Percentiles rank a stretch among this genome's conserved stretches.
Conservation (phyloP, 2,329 filamentous ascomycete species). For the Fusarium sp. region DNA sequence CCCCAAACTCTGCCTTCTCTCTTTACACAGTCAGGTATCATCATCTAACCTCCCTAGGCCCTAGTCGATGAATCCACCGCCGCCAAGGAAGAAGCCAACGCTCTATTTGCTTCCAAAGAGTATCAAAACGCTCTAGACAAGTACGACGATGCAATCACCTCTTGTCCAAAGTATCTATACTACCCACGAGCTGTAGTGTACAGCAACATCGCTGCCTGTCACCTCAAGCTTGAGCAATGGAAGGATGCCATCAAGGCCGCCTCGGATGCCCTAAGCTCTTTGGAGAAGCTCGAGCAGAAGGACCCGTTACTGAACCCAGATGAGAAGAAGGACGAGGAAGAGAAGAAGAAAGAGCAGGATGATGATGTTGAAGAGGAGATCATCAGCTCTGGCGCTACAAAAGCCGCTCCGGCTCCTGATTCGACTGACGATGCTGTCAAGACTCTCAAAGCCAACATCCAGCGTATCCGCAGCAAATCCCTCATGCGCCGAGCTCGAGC, state of each 20-base stretch:
- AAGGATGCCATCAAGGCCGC: slow-evolving; percentile 83
- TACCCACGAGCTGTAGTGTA: slow-evolving; percentile 89
- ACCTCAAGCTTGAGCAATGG: slow-evolving; percentile 88
- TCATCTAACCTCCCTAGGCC: slow-evolving; percentile 55
- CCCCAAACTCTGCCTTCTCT: neutral
- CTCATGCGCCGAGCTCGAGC: slow-evolving; percentile 83
- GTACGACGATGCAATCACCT: slow-evolving; percentile 83
- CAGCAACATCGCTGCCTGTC: slow-evolving; percentile 90
- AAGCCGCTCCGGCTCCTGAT: slow-evolving; percentile 56
- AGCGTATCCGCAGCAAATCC: slow-evolving; percentile 83
- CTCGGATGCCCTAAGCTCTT: slow-evolving; percentile 75
- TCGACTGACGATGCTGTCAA: slow-evolving; percentile 31
- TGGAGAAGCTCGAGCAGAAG: slow-evolving; percentile 70
- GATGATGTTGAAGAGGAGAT: slow-evolving; percentile 67
- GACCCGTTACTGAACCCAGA: slow-evolving; percentile 47
- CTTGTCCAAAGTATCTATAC: slow-evolving; percentile 86
- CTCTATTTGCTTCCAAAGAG: slow-evolving; percentile 77
- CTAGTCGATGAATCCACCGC: slow-evolving; percentile 78
- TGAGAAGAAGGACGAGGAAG: slow-evolving; percentile 54
- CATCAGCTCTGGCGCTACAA: slow-evolving; percentile 67
- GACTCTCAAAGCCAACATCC: slow-evolving; percentile 67
- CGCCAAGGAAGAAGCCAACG: slow-evolving; percentile 82
- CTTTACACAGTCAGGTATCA: neutral
- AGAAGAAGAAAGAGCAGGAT: slow-evolving; percentile 45
- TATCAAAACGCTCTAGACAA: slow-evolving; percentile 83